Evolutionary conservation across 2,329 filamentous ascomycete species (phyloP).

Genomic region (Paraconiothyrium brasiliense): DNA sequence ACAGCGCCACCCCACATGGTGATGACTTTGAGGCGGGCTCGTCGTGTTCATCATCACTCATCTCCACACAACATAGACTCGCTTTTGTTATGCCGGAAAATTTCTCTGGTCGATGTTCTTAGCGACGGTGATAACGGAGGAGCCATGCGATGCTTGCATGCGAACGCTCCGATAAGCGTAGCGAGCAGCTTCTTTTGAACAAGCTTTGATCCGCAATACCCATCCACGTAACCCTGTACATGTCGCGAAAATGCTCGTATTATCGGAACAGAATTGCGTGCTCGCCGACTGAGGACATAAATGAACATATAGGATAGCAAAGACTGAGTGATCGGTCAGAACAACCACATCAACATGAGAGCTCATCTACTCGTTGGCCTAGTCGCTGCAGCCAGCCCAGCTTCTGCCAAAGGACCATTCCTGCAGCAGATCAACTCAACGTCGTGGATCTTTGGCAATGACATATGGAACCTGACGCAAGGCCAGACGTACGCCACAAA

Average conservation of each 20-base stretch:
- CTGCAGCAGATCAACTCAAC: conserved; percentile 27
- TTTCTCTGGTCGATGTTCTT: neutral
- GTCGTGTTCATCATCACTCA: neutral
- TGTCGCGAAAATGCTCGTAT: neutral
- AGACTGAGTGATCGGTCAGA: neutral
- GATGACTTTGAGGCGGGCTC: neutral
- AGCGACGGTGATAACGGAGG: neutral
- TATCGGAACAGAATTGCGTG: neutral
- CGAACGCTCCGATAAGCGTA: neutral
- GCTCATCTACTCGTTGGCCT: conserved; percentile 6
- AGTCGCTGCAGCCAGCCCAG: conserved; percentile 7
- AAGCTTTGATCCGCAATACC: neutral
- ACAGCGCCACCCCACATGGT: neutral
- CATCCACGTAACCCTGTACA: conserved; percentile 1
- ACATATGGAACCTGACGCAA: conserved; percentile 49
- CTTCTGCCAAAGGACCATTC: conserved; percentile 28
- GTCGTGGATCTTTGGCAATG: conserved; percentile 44
- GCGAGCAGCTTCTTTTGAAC: conserved; percentile 7
- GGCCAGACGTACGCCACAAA: conserved; percentile 43
- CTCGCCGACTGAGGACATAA: neutral
- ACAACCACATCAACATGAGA: conserved; percentile 13
- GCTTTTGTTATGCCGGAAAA: neutral
- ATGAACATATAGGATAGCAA: neutral
- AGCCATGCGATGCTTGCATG: neutral
- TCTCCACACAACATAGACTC: neutral